These are phyloP conservation scores for Mycogone perniciosa DNA, from an alignment of 2,329 filamentous ascomycete genomes.

Conservation along the genomic window DNA sequence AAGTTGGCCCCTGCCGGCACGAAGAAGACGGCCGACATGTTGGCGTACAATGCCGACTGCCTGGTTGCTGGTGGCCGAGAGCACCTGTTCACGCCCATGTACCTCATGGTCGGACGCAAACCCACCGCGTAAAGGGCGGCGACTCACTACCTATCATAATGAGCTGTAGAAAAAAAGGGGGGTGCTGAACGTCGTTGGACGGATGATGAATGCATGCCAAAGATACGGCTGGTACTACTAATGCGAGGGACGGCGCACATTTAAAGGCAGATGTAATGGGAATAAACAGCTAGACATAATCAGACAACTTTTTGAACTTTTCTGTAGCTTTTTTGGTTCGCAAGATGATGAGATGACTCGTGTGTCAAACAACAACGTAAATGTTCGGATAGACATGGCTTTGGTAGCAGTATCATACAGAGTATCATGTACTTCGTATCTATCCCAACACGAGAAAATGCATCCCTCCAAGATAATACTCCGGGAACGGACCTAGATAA, in stretches of 20 bases:
- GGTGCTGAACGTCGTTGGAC: background rate
- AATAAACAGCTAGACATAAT: background rate
- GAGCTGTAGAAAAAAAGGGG: background rate
- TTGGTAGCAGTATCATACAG: no score
- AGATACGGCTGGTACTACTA: background rate
- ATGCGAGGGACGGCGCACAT: background rate
- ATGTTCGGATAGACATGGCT: no score
- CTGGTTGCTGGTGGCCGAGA: conserved; percentile 79
- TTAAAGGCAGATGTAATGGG: conserved; percentile 10
- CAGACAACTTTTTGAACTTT: conserved; percentile 1
- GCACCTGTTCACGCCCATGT: conserved; percentile 98
- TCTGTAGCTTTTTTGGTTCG: background rate
- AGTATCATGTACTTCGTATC: no score
- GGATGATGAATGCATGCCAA: conserved; percentile 3
- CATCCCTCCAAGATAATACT: background rate
- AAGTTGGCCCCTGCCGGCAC: conserved; percentile 74
- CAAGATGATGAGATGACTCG: background rate
- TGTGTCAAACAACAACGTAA: background rate
- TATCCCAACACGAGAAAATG: background rate
- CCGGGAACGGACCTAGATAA: background rate
- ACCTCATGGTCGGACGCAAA: conserved; percentile 91
- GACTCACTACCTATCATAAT: background rate
- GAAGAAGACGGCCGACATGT: conserved; percentile 88
- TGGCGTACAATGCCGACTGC: conserved; percentile 75
- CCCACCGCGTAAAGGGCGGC: conserved; percentile 36